Percentiles rank a stretch among this genome's conserved stretches.
phyloP scores from a whole-genome alignment of 805 yeast species.

The Candida golubevii region DNA sequence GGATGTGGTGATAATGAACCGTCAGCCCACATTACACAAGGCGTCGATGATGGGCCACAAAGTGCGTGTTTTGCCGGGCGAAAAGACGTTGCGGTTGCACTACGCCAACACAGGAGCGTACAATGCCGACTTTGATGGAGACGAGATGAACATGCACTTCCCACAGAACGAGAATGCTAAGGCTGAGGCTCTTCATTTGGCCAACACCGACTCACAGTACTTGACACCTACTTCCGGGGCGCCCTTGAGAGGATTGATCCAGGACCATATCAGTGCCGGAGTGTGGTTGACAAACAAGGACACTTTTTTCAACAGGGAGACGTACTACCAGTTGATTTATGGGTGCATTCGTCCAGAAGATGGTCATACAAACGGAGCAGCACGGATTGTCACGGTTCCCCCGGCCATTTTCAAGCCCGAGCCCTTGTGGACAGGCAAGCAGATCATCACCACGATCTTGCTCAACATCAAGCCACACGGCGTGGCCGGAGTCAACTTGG shows the following conservation, averaged over 20 bases:
- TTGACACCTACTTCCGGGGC: slow-evolving; percentile 98
- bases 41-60: slow-evolving; percentile 99
- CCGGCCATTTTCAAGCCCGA: slow-evolving; percentile 86
- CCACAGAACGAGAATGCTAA: slow-evolving; percentile 97
- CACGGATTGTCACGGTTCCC: slow-evolving; percentile 69
- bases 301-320: slow-evolving; percentile 82
- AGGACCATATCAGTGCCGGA: slow-evolving; percentile 98
- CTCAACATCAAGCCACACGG: slow-evolving; percentile 80
- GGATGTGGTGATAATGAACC: slow-evolving; percentile 96
- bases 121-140: slow-evolving; percentile 99
- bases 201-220: slow-evolving; percentile 96
- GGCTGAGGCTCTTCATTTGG: slow-evolving; percentile 91
- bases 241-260: slow-evolving; percentile 97
- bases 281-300: slow-evolving; percentile 97
- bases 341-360: slow-evolving; percentile 96
- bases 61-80: slow-evolving; percentile 95
- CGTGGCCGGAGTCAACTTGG: slow-evolving; percentile 88
- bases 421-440: slow-evolving; percentile 98
- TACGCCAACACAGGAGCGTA: slow-evolving; percentile 99
- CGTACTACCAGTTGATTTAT: slow-evolving; percentile 89
- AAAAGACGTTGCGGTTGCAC: slow-evolving; percentile 92
- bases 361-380: slow-evolving; percentile 77
- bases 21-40: slow-evolving; percentile 98
- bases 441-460: slow-evolving; percentile 86
- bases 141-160: slow-evolving; percentile 99